phyloP scores from a whole-genome alignment of 1,284 basidiomycete genomes.

The Trichosporon coremiiforme region DNA sequence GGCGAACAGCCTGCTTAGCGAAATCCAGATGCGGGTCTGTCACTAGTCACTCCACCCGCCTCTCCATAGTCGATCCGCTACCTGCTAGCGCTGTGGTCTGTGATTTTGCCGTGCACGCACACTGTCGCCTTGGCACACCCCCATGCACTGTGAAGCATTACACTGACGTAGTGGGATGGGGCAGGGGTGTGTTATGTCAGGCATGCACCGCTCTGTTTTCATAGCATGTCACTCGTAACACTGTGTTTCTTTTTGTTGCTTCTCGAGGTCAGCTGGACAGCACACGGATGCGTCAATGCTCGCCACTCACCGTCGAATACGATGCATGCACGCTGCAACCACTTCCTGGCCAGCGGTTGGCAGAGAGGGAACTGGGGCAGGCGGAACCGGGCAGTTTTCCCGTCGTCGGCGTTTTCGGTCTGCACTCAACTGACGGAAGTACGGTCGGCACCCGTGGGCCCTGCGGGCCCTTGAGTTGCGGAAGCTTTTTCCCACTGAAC shows the following conservation, averaged over 20 bases:
- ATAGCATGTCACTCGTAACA: not conserved
- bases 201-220: not conserved
- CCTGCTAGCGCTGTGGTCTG: not conserved
- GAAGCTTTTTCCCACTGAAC: constrained; percentile 19
- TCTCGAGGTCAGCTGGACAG: constrained; percentile 5
- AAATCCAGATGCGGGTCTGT: constrained; percentile 1
- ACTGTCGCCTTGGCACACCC: not conserved
- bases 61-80: not conserved
- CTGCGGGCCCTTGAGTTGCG: not conserved
- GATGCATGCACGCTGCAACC: not conserved
- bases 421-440: constrained; percentile 12
- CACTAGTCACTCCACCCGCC: not conserved
- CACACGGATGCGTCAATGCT: not conserved
- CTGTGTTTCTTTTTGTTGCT: not conserved
- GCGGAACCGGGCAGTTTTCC: constrained; percentile 17
- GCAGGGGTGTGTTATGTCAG: not conserved
- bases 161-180: not conserved
- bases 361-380: not conserved
- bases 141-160: not conserved
- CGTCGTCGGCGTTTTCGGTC: constrained; percentile 20
- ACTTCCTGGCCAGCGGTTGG: not conserved
- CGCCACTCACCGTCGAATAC: not conserved
- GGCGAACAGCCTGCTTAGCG: not conserved
- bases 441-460: constrained; percentile 17
- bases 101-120: not conserved